Conservation (phyloP, 2,329 filamentous ascomycete species). For the Ambrosiella xylebori region DNA sequence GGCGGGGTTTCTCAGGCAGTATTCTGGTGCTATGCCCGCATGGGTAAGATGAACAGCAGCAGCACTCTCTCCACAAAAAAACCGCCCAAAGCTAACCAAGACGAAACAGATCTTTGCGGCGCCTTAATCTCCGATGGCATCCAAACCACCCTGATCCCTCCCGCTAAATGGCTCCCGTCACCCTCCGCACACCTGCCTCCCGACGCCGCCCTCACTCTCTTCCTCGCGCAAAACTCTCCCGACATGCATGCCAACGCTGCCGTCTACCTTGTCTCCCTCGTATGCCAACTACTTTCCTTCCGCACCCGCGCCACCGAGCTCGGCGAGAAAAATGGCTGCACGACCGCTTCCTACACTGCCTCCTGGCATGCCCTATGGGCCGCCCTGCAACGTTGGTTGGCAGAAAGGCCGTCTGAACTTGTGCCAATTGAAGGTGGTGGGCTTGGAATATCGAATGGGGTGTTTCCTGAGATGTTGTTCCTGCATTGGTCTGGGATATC, state of each 20-base stretch:
- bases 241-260: constrained; percentile 44
- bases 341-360: constrained; percentile 22
- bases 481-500: constrained; percentile 37
- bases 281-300: constrained; percentile 32
- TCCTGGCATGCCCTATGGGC: constrained; percentile 33
- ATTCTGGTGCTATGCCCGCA: constrained; percentile 1
- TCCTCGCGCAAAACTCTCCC: constrained; percentile 21
- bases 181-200: not conserved
- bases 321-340: constrained; percentile 27
- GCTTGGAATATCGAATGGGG: constrained; percentile 21
- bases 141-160: constrained; percentile 32
- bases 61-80: not conserved
- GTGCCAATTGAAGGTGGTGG: constrained; percentile 23
- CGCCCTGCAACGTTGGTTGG: constrained; percentile 31
- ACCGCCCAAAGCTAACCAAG: constrained; percentile 19
- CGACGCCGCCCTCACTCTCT: constrained; percentile 12
- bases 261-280: constrained; percentile 36
- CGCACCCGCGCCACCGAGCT: constrained; percentile 32
- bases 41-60: constrained; percentile 12
- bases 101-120: constrained; percentile 14
- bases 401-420: constrained; percentile 29
- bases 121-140: constrained; percentile 34
- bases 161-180: constrained; percentile 7
- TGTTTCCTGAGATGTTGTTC: constrained; percentile 36
- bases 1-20: not conserved